Conservation (phyloP, 768 basidiomycete genomes). For the Suillus placidus region DNA sequence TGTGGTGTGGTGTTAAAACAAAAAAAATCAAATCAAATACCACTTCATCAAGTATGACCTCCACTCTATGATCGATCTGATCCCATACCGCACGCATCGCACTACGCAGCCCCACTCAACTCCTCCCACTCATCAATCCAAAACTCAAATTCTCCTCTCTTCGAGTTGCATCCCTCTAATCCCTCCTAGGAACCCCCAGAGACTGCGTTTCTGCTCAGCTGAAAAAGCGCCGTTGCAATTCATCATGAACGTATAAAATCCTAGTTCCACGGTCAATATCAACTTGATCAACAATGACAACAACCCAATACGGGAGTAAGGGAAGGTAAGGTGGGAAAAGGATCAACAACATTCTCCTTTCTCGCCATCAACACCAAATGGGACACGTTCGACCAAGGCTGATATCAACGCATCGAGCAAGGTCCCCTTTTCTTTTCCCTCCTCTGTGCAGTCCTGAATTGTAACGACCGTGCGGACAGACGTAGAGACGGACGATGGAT, state of each 20-base stretch:
- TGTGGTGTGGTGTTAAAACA: background rate
- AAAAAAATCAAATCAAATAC: background rate
- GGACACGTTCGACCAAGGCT: background rate
- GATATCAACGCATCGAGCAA: background rate
- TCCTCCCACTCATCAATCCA: background rate
- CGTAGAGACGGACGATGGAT: conserved; percentile 22
- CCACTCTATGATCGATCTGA: no score
- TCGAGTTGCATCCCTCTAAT: background rate
- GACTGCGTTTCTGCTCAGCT: background rate
- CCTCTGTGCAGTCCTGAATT: background rate
- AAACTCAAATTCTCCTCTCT: background rate
- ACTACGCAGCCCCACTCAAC: background rate
- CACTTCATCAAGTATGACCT: background rate
- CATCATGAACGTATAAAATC: background rate
- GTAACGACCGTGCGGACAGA: background rate
- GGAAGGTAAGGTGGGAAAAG: no score
- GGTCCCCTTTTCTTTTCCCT: no score
- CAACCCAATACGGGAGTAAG: background rate
- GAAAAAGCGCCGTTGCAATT: background rate
- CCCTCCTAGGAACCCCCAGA: background rate
- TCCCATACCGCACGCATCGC: background rate
- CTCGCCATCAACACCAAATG: background rate
- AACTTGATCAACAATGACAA: background rate
- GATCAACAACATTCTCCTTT: background rate
- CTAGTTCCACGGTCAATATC: background rate